A percentile compares a stretch with the other conserved stretches of the same genome.
Evolutionary conservation across 306 rosid genomes (phyloP).

Genomic region (apple (Malus domestica)): DNA sequence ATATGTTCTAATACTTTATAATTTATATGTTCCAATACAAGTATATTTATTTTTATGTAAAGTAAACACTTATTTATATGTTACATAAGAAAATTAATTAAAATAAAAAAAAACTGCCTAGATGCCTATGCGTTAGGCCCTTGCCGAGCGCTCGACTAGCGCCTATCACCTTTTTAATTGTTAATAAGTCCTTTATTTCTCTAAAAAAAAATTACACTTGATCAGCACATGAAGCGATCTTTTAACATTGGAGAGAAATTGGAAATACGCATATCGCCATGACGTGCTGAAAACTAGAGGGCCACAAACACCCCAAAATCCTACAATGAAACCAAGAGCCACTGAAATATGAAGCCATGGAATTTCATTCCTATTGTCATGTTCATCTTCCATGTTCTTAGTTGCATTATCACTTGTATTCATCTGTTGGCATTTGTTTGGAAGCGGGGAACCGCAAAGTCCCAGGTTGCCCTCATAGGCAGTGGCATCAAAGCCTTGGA

Average conservation of each 20-base stretch:
- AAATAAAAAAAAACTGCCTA: no score
- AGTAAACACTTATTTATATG: no score
- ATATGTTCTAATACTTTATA: no score
- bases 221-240: not conserved
- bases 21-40: no score
- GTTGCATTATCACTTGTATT: not conserved
- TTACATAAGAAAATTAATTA: no score
- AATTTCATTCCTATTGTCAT: not conserved
- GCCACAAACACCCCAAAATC: slow-evolving; percentile 6
- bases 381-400: not conserved
- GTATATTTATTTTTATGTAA: no score
- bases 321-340: not conserved
- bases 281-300: not conserved
- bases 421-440: not conserved
- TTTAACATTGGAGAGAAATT: not conserved
- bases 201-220: not conserved
- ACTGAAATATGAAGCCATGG: not conserved
- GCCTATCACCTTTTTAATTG: no score
- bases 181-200: no score
- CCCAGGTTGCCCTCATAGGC: not conserved
- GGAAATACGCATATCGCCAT: not conserved
- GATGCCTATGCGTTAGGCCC: fast-evolving
- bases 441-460: slow-evolving; percentile 3
- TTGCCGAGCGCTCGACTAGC: no score
- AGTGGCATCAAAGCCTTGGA: not conserved